These are phyloP conservation scores for Strobilomyces dryophilus DNA, from an alignment of 768 basidiomycete genomes.

Conservation along the genomic window DNA sequence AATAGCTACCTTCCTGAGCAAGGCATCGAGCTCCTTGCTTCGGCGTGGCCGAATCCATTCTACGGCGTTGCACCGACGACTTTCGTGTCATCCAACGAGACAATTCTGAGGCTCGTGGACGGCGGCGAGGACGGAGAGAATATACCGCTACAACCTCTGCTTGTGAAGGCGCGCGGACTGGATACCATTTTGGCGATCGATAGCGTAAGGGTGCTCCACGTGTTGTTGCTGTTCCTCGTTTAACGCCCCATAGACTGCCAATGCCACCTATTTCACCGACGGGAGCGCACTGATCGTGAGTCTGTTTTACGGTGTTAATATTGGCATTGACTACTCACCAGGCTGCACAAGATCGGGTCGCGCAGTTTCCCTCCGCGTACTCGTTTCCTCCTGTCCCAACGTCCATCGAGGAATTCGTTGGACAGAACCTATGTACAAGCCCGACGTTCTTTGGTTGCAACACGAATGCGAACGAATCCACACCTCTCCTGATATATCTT, in stretches of 20 bases:
- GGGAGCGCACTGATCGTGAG: conserved; percentile 28
- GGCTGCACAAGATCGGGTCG: conserved; percentile 37
- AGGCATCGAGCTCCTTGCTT: conserved; percentile 27
- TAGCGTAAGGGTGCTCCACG: conserved; percentile 20
- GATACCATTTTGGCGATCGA: conserved; percentile 53
- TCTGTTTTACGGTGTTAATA: background rate
- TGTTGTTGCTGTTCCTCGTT: background rate
- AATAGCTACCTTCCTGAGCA: conserved; percentile 22
- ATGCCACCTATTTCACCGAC: conserved; percentile 17
- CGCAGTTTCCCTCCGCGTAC: conserved; percentile 31
- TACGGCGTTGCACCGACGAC: conserved; percentile 31
- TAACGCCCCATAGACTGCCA: conserved; percentile 8
- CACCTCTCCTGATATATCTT: conserved; percentile 55
- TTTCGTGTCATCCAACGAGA: conserved; percentile 32
- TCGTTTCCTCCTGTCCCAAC: conserved; percentile 32
- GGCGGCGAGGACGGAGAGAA: conserved; percentile 42
- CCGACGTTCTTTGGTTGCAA: conserved; percentile 15
- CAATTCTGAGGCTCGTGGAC: conserved; percentile 33
- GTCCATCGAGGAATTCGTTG: conserved; percentile 25
- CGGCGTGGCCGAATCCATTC: conserved; percentile 37
- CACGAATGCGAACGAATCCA: conserved; percentile 14
- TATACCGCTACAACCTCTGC: conserved; percentile 47
- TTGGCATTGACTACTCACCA: background rate
- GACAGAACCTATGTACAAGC: conserved; percentile 32
- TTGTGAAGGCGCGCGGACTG: conserved; percentile 41